Conservation (phyloP, 768 basidiomycete species). For the Xerocomellus intermedius region DNA sequence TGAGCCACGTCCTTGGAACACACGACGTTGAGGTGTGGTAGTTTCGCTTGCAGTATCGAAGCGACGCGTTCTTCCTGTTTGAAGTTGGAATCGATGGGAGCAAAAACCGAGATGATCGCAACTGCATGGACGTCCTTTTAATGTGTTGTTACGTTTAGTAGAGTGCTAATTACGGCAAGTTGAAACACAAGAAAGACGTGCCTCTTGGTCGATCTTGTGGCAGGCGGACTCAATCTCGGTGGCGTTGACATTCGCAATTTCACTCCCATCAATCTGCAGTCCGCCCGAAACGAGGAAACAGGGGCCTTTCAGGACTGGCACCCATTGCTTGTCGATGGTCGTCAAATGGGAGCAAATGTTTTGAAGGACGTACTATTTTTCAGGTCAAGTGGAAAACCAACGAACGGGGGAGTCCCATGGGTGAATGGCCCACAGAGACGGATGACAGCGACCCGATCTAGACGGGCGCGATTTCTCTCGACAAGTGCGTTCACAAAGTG, state of each 20-base stretch:
- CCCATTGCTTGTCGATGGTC: neutral
- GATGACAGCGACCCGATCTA: conserved; percentile 61
- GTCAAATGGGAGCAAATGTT: neutral
- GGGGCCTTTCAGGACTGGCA: conserved; percentile 29
- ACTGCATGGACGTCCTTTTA: conserved; percentile 31
- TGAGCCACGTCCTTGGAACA: conserved; percentile 57
- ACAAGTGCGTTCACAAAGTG: conserved; percentile 63
- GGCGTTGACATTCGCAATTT: conserved; percentile 43
- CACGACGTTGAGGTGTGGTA: conserved; percentile 46
- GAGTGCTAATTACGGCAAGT: neutral
- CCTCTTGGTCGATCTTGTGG: conserved; percentile 34
- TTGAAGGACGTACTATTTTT: conserved; percentile 27
- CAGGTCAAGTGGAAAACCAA: conserved; percentile 45
- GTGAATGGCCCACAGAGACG: conserved; percentile 62
- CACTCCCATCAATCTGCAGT: conserved; percentile 46
- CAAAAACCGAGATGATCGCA: conserved; percentile 48
- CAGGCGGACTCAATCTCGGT: conserved; percentile 47
- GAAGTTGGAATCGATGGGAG: conserved; percentile 44
- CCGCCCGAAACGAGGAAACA: conserved; percentile 38
- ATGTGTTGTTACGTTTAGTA: conserved; percentile 4
- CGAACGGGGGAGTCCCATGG: conserved; percentile 55
- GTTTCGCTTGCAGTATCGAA: conserved; percentile 40
- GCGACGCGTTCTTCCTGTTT: conserved; percentile 49
- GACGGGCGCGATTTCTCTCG: conserved; percentile 50
- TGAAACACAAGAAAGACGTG: conserved; percentile 4